A percentile compares a stretch with the other conserved stretches of the same genome.
Evolutionary conservation across 2,329 filamentous ascomycete genomes (phyloP).

Genomic region (Plectosphaerella cucumerina): DNA sequence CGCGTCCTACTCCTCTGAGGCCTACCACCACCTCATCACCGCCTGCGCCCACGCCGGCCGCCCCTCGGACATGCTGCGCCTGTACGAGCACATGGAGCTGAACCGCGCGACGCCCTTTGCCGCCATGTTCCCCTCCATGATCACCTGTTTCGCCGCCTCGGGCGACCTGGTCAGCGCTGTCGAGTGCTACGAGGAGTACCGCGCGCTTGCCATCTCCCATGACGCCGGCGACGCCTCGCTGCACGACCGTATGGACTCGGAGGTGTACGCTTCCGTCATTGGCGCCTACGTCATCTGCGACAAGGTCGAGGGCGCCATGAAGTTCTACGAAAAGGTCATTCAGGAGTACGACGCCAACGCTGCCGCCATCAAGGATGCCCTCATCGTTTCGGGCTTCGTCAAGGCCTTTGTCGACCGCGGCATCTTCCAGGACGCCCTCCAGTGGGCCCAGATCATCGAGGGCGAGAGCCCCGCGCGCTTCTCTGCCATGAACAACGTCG

Average conservation of each 20-base stretch:
- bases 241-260: slow-evolving; percentile 69
- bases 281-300: slow-evolving; percentile 82
- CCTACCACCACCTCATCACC: slow-evolving; percentile 80
- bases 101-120: slow-evolving; percentile 70
- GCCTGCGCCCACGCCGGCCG: slow-evolving; percentile 81
- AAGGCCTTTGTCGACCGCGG: slow-evolving; percentile 69
- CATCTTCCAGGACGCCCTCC: slow-evolving; percentile 68
- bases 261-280: slow-evolving; percentile 88
- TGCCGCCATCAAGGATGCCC: slow-evolving; percentile 62
- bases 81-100: slow-evolving; percentile 89
- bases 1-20: slow-evolving; percentile 71
- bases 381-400: slow-evolving; percentile 73
- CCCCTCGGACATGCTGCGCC: slow-evolving; percentile 81
- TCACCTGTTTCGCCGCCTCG: slow-evolving; percentile 79
- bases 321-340: slow-evolving; percentile 80
- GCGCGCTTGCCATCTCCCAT: slow-evolving; percentile 77
- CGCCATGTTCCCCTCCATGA: slow-evolving; percentile 87
- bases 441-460: slow-evolving; percentile 64
- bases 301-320: slow-evolving; percentile 74
- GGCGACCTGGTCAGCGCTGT: slow-evolving; percentile 85
- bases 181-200: slow-evolving; percentile 95
- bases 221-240: slow-evolving; percentile 69
- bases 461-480: slow-evolving; percentile 45
- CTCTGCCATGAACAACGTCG: slow-evolving; percentile 67
- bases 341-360: slow-evolving; percentile 55